Conservation (phyloP, 345 rosid species). For the Mercurialis annua region DNA sequence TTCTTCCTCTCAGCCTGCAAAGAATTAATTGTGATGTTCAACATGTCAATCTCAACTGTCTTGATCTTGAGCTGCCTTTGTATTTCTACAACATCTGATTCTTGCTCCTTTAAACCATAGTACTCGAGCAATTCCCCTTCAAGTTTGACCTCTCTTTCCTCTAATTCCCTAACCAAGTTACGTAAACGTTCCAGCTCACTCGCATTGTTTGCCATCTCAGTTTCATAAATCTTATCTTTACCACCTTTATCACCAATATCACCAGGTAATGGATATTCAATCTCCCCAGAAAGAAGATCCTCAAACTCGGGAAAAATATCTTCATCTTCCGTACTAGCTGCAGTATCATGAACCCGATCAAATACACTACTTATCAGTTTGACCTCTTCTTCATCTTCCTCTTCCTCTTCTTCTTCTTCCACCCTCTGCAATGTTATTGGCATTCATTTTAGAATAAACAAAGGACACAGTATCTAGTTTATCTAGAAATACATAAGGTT, state of each 20-base stretch:
- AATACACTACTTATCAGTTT: constrained; percentile 84
- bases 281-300: constrained; percentile 73
- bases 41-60: constrained; percentile 88
- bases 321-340: constrained; percentile 48
- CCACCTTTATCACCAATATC: constrained; percentile 50
- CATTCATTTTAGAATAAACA: constrained; percentile 1
- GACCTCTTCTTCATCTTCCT: constrained; percentile 79
- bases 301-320: constrained; percentile 76
- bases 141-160: constrained; percentile 92
- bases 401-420: constrained; percentile 71
- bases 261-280: constrained; percentile 61
- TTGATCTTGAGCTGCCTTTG: constrained; percentile 92
- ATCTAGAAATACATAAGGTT: neutral
- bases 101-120: constrained; percentile 92
- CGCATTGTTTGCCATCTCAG: constrained; percentile 68
- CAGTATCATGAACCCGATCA: constrained; percentile 41
- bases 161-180: constrained; percentile 66
- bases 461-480: neutral
- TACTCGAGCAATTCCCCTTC: constrained; percentile 91
- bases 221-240: constrained; percentile 55
- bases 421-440: constrained; percentile 39
- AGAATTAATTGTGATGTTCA: constrained; percentile 80
- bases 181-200: constrained; percentile 74
- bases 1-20: constrained; percentile 83
- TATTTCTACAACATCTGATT: constrained; percentile 62